Evolutionary conservation across 2,329 filamentous ascomycete species (phyloP).

Genomic region (Ophiostoma sp.): DNA sequence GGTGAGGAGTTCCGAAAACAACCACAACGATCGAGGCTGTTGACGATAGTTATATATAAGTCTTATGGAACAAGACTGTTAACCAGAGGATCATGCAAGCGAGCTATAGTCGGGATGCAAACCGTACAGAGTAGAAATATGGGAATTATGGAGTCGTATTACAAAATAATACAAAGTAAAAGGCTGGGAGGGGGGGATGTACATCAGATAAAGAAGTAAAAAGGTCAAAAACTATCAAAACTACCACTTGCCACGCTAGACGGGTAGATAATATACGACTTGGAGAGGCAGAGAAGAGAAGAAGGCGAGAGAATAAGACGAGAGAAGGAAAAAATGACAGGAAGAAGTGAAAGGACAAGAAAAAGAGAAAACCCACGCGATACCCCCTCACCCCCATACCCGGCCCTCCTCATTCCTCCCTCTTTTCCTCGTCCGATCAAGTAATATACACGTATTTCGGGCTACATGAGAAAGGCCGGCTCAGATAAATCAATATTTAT

Average conservation of each 20-base stretch:
- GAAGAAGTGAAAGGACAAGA: not conserved
- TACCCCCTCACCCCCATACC: slow-evolving; percentile 8
- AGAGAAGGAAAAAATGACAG: not conserved
- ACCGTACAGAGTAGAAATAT: not conserved
- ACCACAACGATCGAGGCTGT: not conserved
- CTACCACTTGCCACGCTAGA: not conserved
- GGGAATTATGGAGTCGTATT: not conserved
- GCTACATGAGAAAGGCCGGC: not conserved
- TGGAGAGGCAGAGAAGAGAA: not conserved
- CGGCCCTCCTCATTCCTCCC: not conserved
- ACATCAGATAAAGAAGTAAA: not conserved
- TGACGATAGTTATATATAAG: slow-evolving; percentile 1
- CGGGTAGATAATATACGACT: not conserved
- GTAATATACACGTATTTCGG: not conserved
- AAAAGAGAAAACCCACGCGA: not conserved
- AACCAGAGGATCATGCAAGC: slow-evolving; percentile 12
- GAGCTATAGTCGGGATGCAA: slow-evolving; percentile 2
- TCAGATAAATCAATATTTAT: not conserved
- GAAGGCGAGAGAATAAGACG: not conserved
- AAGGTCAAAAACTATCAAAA: not conserved
- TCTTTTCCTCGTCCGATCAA: not conserved
- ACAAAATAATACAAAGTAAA: slow-evolving; percentile 5
- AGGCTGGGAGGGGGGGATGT: slow-evolving; percentile 2
- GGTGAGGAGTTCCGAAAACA: not conserved
- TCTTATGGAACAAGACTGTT: not conserved